Base-by-base conservation (phyloP, 2,329 filamentous ascomycete species). In the Graphiopsis chlorocephala region DNA sequence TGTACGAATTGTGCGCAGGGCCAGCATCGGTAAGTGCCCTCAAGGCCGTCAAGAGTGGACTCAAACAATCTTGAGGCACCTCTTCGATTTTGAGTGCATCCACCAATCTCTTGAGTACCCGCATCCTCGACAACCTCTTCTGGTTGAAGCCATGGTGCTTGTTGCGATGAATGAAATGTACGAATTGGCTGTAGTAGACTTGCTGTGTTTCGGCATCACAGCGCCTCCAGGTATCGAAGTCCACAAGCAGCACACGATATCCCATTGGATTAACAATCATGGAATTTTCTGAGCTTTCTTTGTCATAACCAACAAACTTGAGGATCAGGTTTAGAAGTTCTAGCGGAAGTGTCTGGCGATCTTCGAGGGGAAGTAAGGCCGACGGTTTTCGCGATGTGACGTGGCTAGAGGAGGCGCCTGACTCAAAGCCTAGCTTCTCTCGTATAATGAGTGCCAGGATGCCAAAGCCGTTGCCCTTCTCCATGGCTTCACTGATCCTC, bases 401-500 rank as follows among this genome's bases (percentile, higher is more conserved):
- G 33, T 68, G 74, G 76, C 64, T 68, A 8, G 67, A 29, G 5
- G 69, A 60, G 17, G 56, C 61, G 11, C 66, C 63, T 15, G 65
- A 66, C n/a, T 78, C 79, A 57, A 78, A 73, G 5, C 90, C 90
- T 33, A 97, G 82, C 75, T 97, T 97, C 63, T 91, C 90, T 63
- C 92, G 88, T 26, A 99, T 79, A 20, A 98, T 83, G 77, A 93
- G 88, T 47, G 90, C 90, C 59, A 99, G 80, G 38, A 98, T 91
- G 28, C 91, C 90, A 74, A 97, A 99, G 0, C 94, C 96, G 70
- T 96, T 95, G 66, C 96, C 93, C 72, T 91, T 89, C 77, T 99
- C 95, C 90, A 99, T 97, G 28, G 95, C 93, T 76, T 99, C 96
- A 70, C 95, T 98, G 70, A 98, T 98, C 68, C 95, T 87, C 95